phyloP scores from a whole-genome alignment of 768 basidiomycete species.

The Podaxis mareebaensis region DNA sequence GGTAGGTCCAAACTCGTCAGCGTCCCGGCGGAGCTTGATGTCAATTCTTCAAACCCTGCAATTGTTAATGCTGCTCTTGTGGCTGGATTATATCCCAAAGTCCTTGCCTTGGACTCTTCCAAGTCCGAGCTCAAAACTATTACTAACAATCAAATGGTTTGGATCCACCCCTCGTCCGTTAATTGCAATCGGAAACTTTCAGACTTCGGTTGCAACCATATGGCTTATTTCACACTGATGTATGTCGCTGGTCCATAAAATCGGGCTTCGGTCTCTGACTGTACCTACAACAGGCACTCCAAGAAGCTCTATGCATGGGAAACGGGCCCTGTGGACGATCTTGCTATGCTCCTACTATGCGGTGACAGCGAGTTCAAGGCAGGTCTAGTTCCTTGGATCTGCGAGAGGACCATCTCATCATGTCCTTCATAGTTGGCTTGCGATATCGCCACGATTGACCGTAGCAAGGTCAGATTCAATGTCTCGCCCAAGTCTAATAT shows the following conservation, averaged over 20 bases:
- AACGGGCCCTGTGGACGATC: constrained; percentile 84
- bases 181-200: constrained; percentile 72
- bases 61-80: constrained; percentile 81
- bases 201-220: constrained; percentile 74
- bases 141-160: constrained; percentile 73
- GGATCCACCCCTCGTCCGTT: constrained; percentile 89
- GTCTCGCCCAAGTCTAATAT: constrained; percentile 69
- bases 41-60: constrained; percentile 61
- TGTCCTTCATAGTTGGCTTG: constrained; percentile 58
- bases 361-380: constrained; percentile 91
- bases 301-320: constrained; percentile 95
- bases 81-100: constrained; percentile 89
- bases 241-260: constrained; percentile 26
- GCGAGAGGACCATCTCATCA: neutral
- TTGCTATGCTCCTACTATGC: constrained; percentile 79
- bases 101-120: constrained; percentile 66
- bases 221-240: constrained; percentile 91
- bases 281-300: constrained; percentile 66
- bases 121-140: constrained; percentile 74
- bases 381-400: neutral
- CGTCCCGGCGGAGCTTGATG: constrained; percentile 71
- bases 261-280: neutral
- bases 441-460: constrained; percentile 74
- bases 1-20: constrained; percentile 73
- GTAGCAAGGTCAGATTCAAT: constrained; percentile 72